Conservation (phyloP, 2,329 filamentous ascomycete species). For the Trichoderma sp. region DNA sequence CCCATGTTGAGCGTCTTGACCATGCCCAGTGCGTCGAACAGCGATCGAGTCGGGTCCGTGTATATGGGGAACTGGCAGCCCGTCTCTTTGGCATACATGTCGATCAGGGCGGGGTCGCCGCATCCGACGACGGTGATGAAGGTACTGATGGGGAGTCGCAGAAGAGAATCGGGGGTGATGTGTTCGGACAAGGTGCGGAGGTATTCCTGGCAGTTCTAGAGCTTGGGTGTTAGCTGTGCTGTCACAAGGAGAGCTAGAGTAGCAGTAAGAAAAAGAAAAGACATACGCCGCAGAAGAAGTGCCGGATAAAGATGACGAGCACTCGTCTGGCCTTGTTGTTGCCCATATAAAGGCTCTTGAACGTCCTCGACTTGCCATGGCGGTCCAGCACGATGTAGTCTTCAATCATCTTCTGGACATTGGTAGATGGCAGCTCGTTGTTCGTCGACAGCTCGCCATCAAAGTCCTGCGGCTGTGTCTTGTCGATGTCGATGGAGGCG, state of each 20-base stretch:
- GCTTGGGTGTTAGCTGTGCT: slow-evolving; percentile 21
- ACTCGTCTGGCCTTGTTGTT: slow-evolving; percentile 54
- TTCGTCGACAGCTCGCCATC: slow-evolving; percentile 54
- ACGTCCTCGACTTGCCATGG: slow-evolving; percentile 57
- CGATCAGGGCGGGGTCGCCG: slow-evolving; percentile 65
- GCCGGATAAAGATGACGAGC: slow-evolving; percentile 70
- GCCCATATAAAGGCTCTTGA: slow-evolving; percentile 61
- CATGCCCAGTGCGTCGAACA: slow-evolving; percentile 70
- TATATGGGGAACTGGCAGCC: slow-evolving; percentile 71
- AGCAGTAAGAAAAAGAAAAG: background rate
- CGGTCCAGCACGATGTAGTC: slow-evolving; percentile 59
- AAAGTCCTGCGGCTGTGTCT: slow-evolving; percentile 49
- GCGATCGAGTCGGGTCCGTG: slow-evolving; percentile 65
- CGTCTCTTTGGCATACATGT: slow-evolving; percentile 61
- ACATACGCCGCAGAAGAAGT: slow-evolving; percentile 78
- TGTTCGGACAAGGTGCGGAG: slow-evolving; percentile 59
- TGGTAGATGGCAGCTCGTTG: slow-evolving; percentile 51
- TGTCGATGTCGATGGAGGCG: slow-evolving; percentile 36
- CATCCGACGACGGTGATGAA: slow-evolving; percentile 71
- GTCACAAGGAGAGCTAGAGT: background rate
- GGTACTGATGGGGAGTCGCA: slow-evolving; percentile 52
- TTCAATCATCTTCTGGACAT: slow-evolving; percentile 51
- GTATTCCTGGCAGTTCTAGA: slow-evolving; percentile 73
- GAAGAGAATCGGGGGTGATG: slow-evolving; percentile 52
- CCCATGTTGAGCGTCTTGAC: slow-evolving; percentile 60